Evolutionary conservation across 306 rosid species (phyloP).

Genomic region (Trichosanthes cucumerina): DNA sequence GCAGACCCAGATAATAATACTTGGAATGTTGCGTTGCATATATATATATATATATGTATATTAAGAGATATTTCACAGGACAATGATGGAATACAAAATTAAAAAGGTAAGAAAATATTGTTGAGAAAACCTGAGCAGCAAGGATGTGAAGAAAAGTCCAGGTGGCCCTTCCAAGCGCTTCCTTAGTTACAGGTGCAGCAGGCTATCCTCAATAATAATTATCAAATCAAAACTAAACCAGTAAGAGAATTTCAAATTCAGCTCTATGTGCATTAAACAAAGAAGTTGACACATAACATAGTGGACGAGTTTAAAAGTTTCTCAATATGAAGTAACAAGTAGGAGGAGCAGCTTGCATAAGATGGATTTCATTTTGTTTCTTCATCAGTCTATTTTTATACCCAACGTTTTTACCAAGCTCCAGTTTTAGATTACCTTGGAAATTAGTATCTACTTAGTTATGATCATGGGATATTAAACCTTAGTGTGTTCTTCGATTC

Average conservation of each 20-base stretch:
- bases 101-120: conserved; percentile 9
- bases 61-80: neutral
- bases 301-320: neutral
- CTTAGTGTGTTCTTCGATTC: neutral
- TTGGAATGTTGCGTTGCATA: neutral
- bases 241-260: neutral
- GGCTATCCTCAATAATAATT: conserved; percentile 37
- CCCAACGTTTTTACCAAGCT: neutral
- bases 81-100: neutral
- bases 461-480: neutral
- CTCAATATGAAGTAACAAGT: neutral
- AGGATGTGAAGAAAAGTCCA: conserved; percentile 98
- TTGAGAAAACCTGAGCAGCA: conserved; percentile 69
- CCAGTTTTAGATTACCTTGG: neutral
- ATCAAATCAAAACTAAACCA: conserved; percentile 1
- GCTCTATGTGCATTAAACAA: neutral
- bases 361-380: neutral
- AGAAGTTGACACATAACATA: neutral
- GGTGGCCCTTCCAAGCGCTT: conserved; percentile 82
- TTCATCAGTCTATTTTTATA: neutral
- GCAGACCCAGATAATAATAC: neutral
- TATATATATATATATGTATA: no score
- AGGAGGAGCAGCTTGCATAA: neutral
- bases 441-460: neutral
- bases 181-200: conserved; percentile 46